A percentile compares a stretch with the other conserved stretches of the same genome.
Conservation (phyloP, 2,329 filamentous ascomycete genomes). For the Elsinoe australis region DNA sequence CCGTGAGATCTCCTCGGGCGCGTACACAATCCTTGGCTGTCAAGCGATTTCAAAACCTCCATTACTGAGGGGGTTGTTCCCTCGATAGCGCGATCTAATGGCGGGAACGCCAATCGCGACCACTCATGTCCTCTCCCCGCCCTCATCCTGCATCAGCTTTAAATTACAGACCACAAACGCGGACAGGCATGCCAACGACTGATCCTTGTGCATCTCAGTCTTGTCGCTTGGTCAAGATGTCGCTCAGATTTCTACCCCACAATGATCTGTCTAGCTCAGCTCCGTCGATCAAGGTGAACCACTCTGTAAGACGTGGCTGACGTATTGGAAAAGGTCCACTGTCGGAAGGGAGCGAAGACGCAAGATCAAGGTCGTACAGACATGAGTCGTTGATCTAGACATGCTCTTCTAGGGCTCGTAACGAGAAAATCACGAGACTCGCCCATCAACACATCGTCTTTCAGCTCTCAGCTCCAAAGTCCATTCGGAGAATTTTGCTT, state of each 20-base stretch:
- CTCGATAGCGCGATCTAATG: conserved; percentile 13
- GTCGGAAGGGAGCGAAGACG: neutral
- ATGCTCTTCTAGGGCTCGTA: neutral
- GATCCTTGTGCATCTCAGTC: conserved; percentile 13
- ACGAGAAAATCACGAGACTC: no score
- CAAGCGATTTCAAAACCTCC: neutral
- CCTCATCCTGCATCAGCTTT: neutral
- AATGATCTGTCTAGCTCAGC: conserved; percentile 5
- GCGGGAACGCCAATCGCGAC: conserved; percentile 8
- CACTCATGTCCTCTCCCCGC: neutral
- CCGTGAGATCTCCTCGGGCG: neutral
- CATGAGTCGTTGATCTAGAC: neutral
- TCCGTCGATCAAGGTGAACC: conserved; percentile 10
- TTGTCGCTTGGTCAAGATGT: conserved; percentile 9
- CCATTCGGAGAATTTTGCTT: conserved; percentile 1
- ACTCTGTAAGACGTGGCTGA: neutral
- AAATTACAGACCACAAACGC: neutral
- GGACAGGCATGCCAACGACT: neutral
- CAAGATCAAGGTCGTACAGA: conserved; percentile 2
- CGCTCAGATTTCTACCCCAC: conserved; percentile 15
- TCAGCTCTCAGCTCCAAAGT: conserved; percentile 3
- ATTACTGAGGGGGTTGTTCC: neutral
- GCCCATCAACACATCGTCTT: no score
- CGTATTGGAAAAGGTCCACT: conserved; percentile 8
- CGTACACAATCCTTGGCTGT: neutral